A percentile compares a stretch with the other conserved stretches of the same genome.
These are phyloP conservation scores for Hepatocystis sp. DNA, from an alignment of 169 alveolate species.

Conservation along the genomic window DNA sequence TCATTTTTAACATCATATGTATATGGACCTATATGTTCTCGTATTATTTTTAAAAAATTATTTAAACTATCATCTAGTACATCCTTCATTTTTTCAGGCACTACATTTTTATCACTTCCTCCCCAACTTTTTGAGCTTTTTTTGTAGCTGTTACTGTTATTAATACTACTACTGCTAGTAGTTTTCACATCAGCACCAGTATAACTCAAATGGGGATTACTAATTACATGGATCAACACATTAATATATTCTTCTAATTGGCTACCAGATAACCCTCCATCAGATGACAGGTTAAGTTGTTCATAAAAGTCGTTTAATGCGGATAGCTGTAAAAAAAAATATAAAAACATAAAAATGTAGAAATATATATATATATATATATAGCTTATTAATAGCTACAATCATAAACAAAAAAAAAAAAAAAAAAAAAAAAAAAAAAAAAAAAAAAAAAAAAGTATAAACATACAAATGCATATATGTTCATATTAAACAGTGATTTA, in stretches of 20 bases:
- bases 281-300: conserved; percentile 60
- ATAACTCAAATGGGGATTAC: conserved; percentile 40
- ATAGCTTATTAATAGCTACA: not conserved
- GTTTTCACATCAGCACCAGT: conserved; percentile 27
- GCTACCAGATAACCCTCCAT: conserved; percentile 56
- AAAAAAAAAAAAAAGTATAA: not conserved
- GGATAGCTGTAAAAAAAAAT: conserved; percentile 32
- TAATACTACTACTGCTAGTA: conserved; percentile 3
- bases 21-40: conserved; percentile 68
- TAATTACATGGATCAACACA: conserved; percentile 68
- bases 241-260: conserved; percentile 74
- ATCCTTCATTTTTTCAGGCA: conserved; percentile 36
- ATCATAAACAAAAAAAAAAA: not conserved
- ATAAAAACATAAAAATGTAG: not conserved
- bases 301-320: conserved; percentile 74
- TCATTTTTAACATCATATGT: conserved; percentile 44
- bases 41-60: conserved; percentile 59
- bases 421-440: not conserved
- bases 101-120: conserved; percentile 4
- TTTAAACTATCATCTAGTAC: conserved; percentile 35
- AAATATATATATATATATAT: not conserved
- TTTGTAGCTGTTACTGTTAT: conserved; percentile 4
- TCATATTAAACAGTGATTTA: too few relatives aligned
- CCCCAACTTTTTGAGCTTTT: conserved; percentile 11
- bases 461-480: too few relatives aligned